These are phyloP conservation scores for Curvularia sp. DNA, from an alignment of 2,329 filamentous ascomycete species.

Conservation along the genomic window DNA sequence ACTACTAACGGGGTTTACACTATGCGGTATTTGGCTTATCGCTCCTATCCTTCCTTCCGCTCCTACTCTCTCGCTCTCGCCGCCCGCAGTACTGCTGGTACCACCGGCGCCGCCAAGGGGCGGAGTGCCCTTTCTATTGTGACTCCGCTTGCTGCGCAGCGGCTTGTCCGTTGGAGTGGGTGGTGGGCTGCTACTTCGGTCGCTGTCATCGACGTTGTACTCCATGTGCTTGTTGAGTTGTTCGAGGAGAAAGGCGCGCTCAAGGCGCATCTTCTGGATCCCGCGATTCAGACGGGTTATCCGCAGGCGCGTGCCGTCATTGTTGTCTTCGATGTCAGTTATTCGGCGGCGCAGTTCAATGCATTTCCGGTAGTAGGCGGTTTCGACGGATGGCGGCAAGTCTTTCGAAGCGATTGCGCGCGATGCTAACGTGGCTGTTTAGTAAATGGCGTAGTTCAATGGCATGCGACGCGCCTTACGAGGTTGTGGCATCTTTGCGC, in stretches of 20 bases:
- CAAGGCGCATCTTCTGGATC: constrained; percentile 89
- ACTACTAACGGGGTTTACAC: constrained; percentile 44
- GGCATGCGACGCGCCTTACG: constrained; percentile 24
- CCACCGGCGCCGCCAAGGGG: constrained; percentile 25
- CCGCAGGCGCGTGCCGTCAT: constrained; percentile 81
- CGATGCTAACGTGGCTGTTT: constrained; percentile 27
- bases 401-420: constrained; percentile 48
- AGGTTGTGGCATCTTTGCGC: constrained; percentile 33
- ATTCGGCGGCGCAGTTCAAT: constrained; percentile 91
- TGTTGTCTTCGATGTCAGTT: constrained; percentile 89
- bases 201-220: constrained; percentile 66
- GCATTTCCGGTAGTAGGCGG: constrained; percentile 95
- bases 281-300: constrained; percentile 82
- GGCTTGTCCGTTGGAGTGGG: constrained; percentile 83
- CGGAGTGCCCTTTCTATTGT: constrained; percentile 57
- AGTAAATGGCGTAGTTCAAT: constrained; percentile 1
- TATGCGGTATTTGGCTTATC: constrained; percentile 6
- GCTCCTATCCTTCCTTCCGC: constrained; percentile 4
- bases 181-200: constrained; percentile 79
- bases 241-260: constrained; percentile 69
- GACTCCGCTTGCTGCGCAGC: constrained; percentile 74
- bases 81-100: constrained; percentile 14
- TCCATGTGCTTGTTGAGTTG: constrained; percentile 58
- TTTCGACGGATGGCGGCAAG: constrained; percentile 88
- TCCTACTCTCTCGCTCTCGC: constrained; percentile 7